These are phyloP conservation scores for Brettanomyces nanus DNA, from an alignment of 805 yeast species.

Conservation along the genomic window DNA sequence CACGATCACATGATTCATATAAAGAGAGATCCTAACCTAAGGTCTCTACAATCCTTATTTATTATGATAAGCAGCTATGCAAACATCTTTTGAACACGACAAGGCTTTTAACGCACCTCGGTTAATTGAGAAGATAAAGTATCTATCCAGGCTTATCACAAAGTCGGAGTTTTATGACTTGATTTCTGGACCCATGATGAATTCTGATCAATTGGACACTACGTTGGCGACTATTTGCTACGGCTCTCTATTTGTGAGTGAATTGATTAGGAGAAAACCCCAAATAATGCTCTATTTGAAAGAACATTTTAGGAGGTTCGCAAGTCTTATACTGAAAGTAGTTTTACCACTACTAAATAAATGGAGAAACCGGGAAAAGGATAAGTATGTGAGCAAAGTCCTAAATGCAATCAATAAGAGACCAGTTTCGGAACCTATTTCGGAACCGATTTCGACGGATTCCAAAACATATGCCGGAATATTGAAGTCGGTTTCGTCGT, in stretches of 20 bases:
- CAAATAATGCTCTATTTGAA: background rate
- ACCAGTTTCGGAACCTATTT: background rate
- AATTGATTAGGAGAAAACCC: conserved; percentile 5
- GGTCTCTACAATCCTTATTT: no score
- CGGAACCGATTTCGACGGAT: background rate
- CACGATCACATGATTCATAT: no score
- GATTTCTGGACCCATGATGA: conserved; percentile 17
- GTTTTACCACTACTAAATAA: background rate
- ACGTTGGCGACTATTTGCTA: conserved; percentile 28
- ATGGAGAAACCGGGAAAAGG: background rate
- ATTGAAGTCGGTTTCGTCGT: conserved; percentile 20
- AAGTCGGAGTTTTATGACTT: conserved; percentile 22
- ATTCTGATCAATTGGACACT: conserved; percentile 22
- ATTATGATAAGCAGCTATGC: no score
- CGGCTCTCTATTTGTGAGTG: conserved; percentile 19
- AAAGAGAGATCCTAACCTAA: no score
- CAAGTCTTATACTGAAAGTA: background rate
- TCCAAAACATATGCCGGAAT: conserved; percentile 2
- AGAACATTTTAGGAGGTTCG: background rate
- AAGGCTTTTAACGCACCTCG: background rate
- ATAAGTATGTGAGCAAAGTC: background rate
- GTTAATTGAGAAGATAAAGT: conserved; percentile 6
- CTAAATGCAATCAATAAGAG: background rate
- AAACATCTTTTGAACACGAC: no score
- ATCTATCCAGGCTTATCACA: conserved; percentile 14